These are phyloP conservation scores for Pseudozyma tsukubaensis DNA, from an alignment of 1,284 basidiomycete species.

Conservation along the genomic window DNA sequence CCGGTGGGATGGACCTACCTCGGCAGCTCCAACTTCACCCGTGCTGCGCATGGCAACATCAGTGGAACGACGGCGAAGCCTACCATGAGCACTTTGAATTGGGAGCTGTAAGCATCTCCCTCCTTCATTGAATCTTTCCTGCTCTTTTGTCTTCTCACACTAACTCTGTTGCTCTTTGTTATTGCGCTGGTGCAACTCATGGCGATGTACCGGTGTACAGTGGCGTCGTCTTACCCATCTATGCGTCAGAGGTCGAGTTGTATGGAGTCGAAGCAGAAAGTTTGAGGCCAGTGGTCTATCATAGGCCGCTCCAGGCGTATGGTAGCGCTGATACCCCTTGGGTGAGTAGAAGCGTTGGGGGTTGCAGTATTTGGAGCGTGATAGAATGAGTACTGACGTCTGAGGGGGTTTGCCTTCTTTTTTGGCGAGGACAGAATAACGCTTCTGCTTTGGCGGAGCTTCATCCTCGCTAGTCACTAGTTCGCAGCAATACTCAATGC, in stretches of 20 bases:
- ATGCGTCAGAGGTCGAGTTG: conserved; percentile 35
- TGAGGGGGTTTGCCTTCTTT: background rate
- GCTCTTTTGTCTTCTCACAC: no score
- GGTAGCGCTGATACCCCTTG: conserved; percentile 44
- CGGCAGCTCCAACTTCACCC: conserved; percentile 65
- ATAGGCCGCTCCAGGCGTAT: conserved; percentile 51
- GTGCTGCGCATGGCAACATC: conserved; percentile 65
- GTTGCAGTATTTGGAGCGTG: no score
- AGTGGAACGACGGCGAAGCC: conserved; percentile 30
- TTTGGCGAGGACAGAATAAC: background rate
- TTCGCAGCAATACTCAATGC: background rate
- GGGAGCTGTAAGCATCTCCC: conserved; percentile 56
- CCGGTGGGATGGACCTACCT: conserved; percentile 62
- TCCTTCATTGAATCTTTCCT: background rate
- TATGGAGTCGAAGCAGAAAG: conserved; percentile 31
- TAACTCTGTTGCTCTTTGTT: no score
- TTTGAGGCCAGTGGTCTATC: conserved; percentile 50
- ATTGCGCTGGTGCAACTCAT: background rate
- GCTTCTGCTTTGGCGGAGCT: background rate
- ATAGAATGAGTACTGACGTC: no score
- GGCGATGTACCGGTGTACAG: conserved; percentile 2
- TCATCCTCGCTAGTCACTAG: background rate
- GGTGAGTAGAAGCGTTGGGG: conserved; percentile 51
- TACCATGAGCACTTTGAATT: conserved; percentile 53
- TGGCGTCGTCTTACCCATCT: conserved; percentile 57